Evolutionary conservation across 108 stramenopile genomes (phyloP), one percentile per base, ranked within the genome.

Genomic region (Cyclotella cryptica): DNA sequence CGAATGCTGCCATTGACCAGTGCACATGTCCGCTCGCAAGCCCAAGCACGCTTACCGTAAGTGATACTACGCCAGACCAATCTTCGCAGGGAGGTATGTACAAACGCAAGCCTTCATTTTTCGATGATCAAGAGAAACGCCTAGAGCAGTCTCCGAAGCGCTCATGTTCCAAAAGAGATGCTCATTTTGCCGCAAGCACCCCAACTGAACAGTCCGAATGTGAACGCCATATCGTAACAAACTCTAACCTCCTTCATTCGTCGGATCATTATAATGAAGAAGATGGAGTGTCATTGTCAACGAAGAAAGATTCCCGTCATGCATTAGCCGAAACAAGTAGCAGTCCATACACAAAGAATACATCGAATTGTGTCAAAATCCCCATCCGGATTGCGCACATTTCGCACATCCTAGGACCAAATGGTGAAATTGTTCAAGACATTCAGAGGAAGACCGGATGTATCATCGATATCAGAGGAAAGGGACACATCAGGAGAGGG

Each of bases 61-160:
- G 47, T n/a, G 47, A 49, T 7, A 49, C 47, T 3, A 49, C 47
- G 3, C n/a, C n/a, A 49, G 47, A 49, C n/a, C 18, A 17, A n/a
- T n/a, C 15, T 49, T 49, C 47, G 3, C 3, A 49, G n/a, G 2
- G 3, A 49, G 47, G 47, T n/a, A 49, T 17, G 3, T n/a, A 9
- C 47, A 49, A 49, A 49, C 47, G 47, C 47, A 49, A 49, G n/a
- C 9, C 47, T 49, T n/a, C 47, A n/a, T 49, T n/a, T 49, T 49
- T n/a, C n/a, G 47, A 49, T 9, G 18, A 49, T 17, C 15, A 49
- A 49, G 47, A n/a, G 9, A 17, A 49, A 49, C 1, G n/a, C 9
- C 9, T n/a, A 49, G n/a, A n/a, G 6, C 35, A 35, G 35, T 35
- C 35, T 35, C n/a, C 47, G 3, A 49, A 49, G n/a, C 47, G 47